These are phyloP conservation scores for Candida sp. DNA, from an alignment of 1,139 yeast genomes.

Conservation along the genomic window DNA sequence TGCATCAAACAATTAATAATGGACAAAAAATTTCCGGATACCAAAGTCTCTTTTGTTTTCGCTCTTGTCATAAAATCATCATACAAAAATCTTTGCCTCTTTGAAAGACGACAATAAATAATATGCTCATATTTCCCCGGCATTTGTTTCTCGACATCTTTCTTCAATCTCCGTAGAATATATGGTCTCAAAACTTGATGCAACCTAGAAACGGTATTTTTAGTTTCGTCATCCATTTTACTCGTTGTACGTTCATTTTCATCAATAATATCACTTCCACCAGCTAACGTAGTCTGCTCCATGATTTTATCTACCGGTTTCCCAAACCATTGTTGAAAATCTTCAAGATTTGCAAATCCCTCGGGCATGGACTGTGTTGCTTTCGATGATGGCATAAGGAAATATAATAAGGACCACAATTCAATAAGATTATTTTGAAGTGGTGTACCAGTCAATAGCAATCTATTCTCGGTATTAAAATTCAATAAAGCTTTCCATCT, in stretches of 20 bases:
- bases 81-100: conserved; percentile 86
- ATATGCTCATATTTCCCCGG: conserved; percentile 97
- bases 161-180: conserved; percentile 83
- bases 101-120: conserved; percentile 86
- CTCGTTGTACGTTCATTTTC: conserved; percentile 37
- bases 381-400: conserved; percentile 90
- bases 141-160: conserved; percentile 98
- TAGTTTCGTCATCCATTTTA: conserved; percentile 62
- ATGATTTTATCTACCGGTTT: conserved; percentile 91
- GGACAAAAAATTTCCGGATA: conserved; percentile 91
- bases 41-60: conserved; percentile 88
- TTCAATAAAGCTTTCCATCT: conserved; percentile 96
- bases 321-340: conserved; percentile 98
- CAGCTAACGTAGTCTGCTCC: conserved; percentile 58
- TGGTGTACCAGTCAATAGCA: conserved; percentile 93
- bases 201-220: conserved; percentile 78
- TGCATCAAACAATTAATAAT: conserved; percentile 98
- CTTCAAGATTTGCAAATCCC: conserved; percentile 94
- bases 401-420: conserved; percentile 89
- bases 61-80: conserved; percentile 99
- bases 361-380: conserved; percentile 77
- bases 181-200: conserved; percentile 96
- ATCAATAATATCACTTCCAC: conserved; percentile 45
- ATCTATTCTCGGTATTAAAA: conserved; percentile 86
- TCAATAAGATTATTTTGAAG: conserved; percentile 90